Base-by-base conservation (phyloP, 495 filamentous ascomycete genomes). In the Astrothelium subdiscretum region DNA sequence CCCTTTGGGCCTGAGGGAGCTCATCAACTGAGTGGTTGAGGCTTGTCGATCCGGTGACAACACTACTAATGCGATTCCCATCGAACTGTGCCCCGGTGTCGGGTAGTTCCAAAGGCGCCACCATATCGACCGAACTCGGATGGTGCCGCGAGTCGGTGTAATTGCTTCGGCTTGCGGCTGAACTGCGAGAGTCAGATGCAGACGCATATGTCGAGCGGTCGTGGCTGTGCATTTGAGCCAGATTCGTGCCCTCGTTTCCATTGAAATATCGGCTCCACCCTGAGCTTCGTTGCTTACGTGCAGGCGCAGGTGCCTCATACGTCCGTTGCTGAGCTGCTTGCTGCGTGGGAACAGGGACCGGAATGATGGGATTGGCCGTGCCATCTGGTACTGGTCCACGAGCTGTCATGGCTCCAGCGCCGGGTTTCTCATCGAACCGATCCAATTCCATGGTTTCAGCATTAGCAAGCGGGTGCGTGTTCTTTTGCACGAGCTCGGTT, bases 231-330 rank as follows among this genome's bases (percentile, higher is more conserved):
- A 54, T 54, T 10, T 54, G 48, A 29, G 48, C 48, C 15, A 54
- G 24, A 29, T 54, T 29, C 15, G 75, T 77, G n/a, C 77, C 69
- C 62, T 69, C 76, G 59, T 80, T 80, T 61, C 81, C 79, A 51
- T 81, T 72, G 67, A 85, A 87, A 69, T 86, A 87, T 58, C 76
- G 77, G 63, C 78, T 77, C 84, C 84, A 87, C 51, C 84, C 83
- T 66, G 80, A 83, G 57, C 73, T 76, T 11, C 81, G 79, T 63
- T 83, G 78, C 38, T 63, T 61, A 8, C 20, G 48, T 54, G 48
- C 48, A 27, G 48, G 48, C 15, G 48, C 48, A 2, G 48, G 48
- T 54, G 48, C 29, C 22, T 54, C 48, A 24, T 54, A 54, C 24
- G 24, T 54, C 10, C 48, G 48, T 24, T 26, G 48, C 24, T 54